Evolutionary conservation across 2,329 filamentous ascomycete genomes (phyloP).

Genomic region (Aspergillus sp.): DNA sequence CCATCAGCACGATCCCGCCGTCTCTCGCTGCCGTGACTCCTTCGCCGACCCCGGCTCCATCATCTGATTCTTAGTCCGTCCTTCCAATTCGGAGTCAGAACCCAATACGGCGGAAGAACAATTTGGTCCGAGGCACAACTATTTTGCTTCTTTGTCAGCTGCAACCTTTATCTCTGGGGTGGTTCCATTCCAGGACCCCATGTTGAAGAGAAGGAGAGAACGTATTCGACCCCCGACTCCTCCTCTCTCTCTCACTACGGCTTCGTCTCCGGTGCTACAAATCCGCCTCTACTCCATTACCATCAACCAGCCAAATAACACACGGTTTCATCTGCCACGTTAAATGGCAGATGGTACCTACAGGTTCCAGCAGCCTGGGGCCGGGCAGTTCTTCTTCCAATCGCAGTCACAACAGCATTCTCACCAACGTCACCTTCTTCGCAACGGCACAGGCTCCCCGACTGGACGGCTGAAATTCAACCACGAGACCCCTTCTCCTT

Average conservation of each 20-base stretch:
- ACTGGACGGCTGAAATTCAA: conserved; percentile 50
- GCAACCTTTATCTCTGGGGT: conserved; percentile 28
- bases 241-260: conserved; percentile 34
- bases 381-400: conserved; percentile 55
- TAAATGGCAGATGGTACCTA: conserved; percentile 61
- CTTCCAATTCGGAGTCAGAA: conserved; percentile 10
- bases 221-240: conserved; percentile 45
- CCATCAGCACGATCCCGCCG: conserved; percentile 19
- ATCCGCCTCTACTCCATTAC: conserved; percentile 31
- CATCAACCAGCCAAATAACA: conserved; percentile 36
- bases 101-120: conserved; percentile 16
- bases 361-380: conserved; percentile 59
- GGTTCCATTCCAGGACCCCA: conserved; percentile 46
- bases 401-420: conserved; percentile 48
- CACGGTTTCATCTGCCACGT: conserved; percentile 53
- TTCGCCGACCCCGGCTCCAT: conserved; percentile 28
- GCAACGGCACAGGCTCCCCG: conserved; percentile 53
- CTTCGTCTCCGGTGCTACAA: conserved; percentile 28
- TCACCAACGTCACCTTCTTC: conserved; percentile 49
- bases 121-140: conserved; percentile 22
- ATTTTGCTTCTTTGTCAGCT: conserved; percentile 24
- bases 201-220: conserved; percentile 56
- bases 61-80: conserved; percentile 27
- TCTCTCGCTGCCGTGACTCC: conserved; percentile 32
- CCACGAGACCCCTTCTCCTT: conserved; percentile 54